phyloP scores from a whole-genome alignment of 1,139 yeast species.

The Scheffersomyces parashehatae region DNA sequence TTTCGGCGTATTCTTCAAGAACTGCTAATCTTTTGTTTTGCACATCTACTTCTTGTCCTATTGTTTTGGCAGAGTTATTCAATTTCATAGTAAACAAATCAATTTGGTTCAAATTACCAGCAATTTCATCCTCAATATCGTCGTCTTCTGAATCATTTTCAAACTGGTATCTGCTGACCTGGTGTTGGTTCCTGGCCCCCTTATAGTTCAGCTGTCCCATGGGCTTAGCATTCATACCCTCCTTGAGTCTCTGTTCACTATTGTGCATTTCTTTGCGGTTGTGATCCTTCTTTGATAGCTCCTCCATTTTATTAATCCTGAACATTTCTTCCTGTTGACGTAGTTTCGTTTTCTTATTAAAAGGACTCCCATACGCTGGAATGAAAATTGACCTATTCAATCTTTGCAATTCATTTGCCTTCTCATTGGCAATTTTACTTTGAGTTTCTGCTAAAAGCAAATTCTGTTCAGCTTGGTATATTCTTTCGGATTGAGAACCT shows the following conservation, averaged over 20 bases:
- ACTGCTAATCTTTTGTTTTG: slow-evolving; percentile 51
- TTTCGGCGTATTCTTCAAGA: slow-evolving; percentile 58
- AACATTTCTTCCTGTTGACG: slow-evolving; percentile 75
- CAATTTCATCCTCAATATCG: slow-evolving; percentile 58
- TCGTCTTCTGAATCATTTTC: slow-evolving; percentile 61
- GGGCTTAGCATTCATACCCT: slow-evolving; percentile 41
- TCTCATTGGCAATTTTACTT: slow-evolving; percentile 78
- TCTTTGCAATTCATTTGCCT: slow-evolving; percentile 76
- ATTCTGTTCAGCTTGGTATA: slow-evolving; percentile 77
- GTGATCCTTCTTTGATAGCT: slow-evolving; percentile 48
- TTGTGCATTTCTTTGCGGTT: slow-evolving; percentile 46
- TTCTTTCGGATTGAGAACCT: slow-evolving; percentile 86
- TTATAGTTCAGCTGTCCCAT: slow-evolving; percentile 50
- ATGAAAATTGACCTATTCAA: slow-evolving; percentile 82
- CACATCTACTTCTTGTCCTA: slow-evolving; percentile 49
- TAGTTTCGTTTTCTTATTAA: slow-evolving; percentile 76
- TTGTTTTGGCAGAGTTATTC: slow-evolving; percentile 43
- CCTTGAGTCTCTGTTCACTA: slow-evolving; percentile 47
- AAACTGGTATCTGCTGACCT: slow-evolving; percentile 51
- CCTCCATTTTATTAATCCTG: slow-evolving; percentile 62
- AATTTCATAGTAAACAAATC: slow-evolving; percentile 44
- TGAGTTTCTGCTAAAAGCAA: slow-evolving; percentile 79
- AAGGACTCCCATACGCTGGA: slow-evolving; percentile 82
- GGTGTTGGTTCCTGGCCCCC: slow-evolving; percentile 47
- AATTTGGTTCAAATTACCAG: slow-evolving; percentile 54